Evolutionary conservation across 257 asterid genomes (phyloP).

Genomic region (Verbena officinalis): DNA sequence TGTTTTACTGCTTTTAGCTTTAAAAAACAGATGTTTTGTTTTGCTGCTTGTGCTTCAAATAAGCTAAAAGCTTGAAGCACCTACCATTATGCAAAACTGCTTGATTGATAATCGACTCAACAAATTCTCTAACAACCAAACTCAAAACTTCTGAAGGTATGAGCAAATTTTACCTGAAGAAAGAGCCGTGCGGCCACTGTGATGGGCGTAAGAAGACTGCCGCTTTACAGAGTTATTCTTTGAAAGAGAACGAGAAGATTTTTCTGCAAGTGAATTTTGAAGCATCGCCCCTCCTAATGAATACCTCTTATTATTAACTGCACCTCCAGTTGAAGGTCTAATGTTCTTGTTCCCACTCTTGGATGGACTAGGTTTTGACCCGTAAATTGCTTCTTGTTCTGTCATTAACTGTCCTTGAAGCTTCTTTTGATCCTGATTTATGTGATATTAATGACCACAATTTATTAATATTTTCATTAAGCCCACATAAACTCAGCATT

Average conservation of each 20-base stretch:
- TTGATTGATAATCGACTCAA: neutral
- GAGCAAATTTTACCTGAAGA: conserved; percentile 48
- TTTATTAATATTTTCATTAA: conserved; percentile 10
- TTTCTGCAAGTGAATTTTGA: conserved; percentile 55
- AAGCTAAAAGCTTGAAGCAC: too few relatives aligned
- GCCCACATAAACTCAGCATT: neutral
- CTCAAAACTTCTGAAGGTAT: neutral
- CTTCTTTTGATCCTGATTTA: conserved; percentile 77
- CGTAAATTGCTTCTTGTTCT: conserved; percentile 84
- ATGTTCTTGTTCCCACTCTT: conserved; percentile 57
- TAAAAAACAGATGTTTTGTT: too few relatives aligned
- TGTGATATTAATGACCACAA: conserved; percentile 16
- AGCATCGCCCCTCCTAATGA: conserved; percentile 77
- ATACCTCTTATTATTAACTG: conserved; percentile 50
- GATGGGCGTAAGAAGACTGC: conserved; percentile 37
- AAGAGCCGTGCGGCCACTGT: conserved; percentile 30
- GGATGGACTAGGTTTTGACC: conserved; percentile 81
- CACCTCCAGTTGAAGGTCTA: conserved; percentile 54
- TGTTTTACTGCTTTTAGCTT: too few relatives aligned
- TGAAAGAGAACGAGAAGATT: conserved; percentile 40
- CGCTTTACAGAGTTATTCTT: conserved; percentile 45
- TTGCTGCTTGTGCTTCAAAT: too few relatives aligned
- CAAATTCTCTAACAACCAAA: neutral
- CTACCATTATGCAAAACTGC: conserved; percentile 12
- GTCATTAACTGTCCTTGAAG: conserved; percentile 76